Percentiles rank a stretch among this genome's conserved stretches.
phyloP scores from a whole-genome alignment of 164 flowering plant species.

The Macadamia integrifolia region DNA sequence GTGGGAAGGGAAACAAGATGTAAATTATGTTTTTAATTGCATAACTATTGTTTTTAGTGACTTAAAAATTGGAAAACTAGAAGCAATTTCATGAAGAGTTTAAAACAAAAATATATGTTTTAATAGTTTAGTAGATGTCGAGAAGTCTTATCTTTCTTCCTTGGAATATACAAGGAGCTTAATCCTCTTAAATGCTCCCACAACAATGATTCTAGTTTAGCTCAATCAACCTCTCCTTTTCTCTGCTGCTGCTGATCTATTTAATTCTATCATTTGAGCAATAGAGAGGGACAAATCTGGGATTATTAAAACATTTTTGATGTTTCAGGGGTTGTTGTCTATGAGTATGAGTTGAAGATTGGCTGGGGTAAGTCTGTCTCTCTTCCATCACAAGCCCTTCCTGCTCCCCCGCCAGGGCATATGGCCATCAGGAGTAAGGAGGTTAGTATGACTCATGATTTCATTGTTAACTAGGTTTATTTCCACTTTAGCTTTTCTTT shows the following conservation, averaged over 20 bases:
- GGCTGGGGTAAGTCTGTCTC: slow-evolving; percentile 99
- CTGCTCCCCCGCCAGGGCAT: slow-evolving; percentile 99
- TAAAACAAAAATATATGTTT: no score
- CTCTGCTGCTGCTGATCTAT: background rate
- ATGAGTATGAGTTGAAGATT: slow-evolving; percentile 94
- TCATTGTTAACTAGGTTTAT: background rate
- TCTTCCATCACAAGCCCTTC: slow-evolving; percentile 95
- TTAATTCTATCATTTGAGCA: background rate
- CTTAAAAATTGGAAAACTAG: no score
- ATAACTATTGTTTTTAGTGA: no score
- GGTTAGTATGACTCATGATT: slow-evolving; percentile 34
- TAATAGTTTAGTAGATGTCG: no score
- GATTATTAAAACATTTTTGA: background rate
- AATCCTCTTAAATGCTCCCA: no score
- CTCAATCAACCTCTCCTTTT: background rate
- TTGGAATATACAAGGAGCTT: no score
- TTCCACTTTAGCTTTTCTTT: background rate
- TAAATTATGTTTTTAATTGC: no score
- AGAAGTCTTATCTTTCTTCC: no score
- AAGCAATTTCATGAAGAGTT: no score
- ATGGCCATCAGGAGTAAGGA: slow-evolving; percentile 99
- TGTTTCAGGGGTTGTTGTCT: slow-evolving; percentile 78
- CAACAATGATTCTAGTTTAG: no score
- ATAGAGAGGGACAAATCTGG: background rate
- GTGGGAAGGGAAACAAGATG: no score